phyloP scores from a whole-genome alignment of 1,284 basidiomycete genomes.

The Sporisorium exsertum region DNA sequence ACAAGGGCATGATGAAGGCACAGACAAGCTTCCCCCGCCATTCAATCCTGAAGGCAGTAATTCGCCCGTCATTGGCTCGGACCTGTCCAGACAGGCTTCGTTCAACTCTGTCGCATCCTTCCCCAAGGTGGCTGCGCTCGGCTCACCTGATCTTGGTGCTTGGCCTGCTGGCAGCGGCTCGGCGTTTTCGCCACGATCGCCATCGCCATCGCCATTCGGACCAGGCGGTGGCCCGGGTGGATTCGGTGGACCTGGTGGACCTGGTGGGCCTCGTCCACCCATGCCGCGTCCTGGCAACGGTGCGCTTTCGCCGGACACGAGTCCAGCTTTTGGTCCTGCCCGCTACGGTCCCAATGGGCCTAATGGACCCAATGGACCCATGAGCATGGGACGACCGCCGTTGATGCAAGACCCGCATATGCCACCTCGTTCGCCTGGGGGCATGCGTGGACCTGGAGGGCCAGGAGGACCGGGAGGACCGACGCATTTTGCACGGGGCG shows the following conservation, averaged over 20 bases:
- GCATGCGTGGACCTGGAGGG: slow-evolving; percentile 25
- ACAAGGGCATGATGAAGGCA: slow-evolving; percentile 20
- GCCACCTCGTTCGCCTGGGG: slow-evolving; percentile 40
- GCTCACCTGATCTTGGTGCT: slow-evolving; percentile 42
- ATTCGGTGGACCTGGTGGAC: slow-evolving; percentile 12
- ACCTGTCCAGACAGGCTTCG: slow-evolving; percentile 50
- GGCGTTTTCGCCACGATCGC: slow-evolving; percentile 39
- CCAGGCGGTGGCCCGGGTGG: slow-evolving; percentile 25
- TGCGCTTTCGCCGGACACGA: slow-evolving; percentile 44
- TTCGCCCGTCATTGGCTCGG: slow-evolving; percentile 33
- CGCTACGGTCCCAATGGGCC: slow-evolving; percentile 28
- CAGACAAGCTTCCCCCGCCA: slow-evolving; percentile 2
- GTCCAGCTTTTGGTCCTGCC: slow-evolving; percentile 38
- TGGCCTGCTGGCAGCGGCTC: slow-evolving; percentile 16
- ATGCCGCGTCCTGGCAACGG: slow-evolving; percentile 32
- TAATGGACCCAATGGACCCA: slow-evolving; percentile 27
- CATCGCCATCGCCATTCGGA: slow-evolving; percentile 40
- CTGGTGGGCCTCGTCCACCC: slow-evolving; percentile 16
- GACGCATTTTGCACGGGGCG: slow-evolving; percentile 37
- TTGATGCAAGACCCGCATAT: slow-evolving; percentile 49
- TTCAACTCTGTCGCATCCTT: slow-evolving; percentile 61
- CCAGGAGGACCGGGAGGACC: slow-evolving; percentile 18
- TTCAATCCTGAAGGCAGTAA: slow-evolving; percentile 12
- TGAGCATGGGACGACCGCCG: slow-evolving; percentile 39
- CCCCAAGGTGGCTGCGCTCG: slow-evolving; percentile 36